Percentiles rank a stretch among this genome's conserved stretches.
Conservation (phyloP, 768 basidiomycete genomes). For the Lactarius sanguifluus region DNA sequence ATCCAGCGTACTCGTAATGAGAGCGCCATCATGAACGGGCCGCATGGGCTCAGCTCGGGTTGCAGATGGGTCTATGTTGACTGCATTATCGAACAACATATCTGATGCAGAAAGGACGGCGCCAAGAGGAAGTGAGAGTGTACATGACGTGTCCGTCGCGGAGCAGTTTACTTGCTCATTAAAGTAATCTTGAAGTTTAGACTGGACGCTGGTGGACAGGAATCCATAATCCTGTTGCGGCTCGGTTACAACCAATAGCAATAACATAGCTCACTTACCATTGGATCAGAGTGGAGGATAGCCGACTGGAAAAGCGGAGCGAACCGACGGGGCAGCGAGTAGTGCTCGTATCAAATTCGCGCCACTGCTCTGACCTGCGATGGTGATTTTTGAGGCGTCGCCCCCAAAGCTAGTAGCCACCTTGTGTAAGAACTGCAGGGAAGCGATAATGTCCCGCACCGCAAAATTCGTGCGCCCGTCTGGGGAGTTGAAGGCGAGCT, state of each 20-base stretch:
- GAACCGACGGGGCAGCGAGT: conserved; percentile 70
- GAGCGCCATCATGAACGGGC: conserved; percentile 62
- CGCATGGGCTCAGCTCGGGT: conserved; percentile 60
- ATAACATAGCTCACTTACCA: conserved; percentile 47
- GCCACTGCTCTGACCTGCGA: conserved; percentile 84
- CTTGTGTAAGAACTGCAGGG: conserved; percentile 59
- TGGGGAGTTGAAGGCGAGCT: conserved; percentile 78
- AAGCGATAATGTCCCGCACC: conserved; percentile 64
- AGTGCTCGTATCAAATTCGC: conserved; percentile 76
- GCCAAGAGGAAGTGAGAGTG: conserved; percentile 48
- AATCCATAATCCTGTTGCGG: conserved; percentile 66
- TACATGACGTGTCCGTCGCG: conserved; percentile 49
- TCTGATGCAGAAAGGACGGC: conserved; percentile 55
- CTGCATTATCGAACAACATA: conserved; percentile 45
- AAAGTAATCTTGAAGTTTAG: conserved; percentile 52
- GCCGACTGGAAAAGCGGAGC: conserved; percentile 70
- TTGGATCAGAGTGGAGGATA: conserved; percentile 85
- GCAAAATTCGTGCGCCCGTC: conserved; percentile 70
- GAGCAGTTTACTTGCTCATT: conserved; percentile 49
- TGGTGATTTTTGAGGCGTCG: conserved; percentile 58
- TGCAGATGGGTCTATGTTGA: conserved; percentile 51
- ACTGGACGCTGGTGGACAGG: conserved; percentile 53
- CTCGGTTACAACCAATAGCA: not conserved
- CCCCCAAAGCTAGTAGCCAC: conserved; percentile 67
- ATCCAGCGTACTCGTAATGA: conserved; percentile 67